These are phyloP conservation scores for Silene latifolia DNA, from an alignment of 148 eudicot genomes.

Conservation along the genomic window DNA sequence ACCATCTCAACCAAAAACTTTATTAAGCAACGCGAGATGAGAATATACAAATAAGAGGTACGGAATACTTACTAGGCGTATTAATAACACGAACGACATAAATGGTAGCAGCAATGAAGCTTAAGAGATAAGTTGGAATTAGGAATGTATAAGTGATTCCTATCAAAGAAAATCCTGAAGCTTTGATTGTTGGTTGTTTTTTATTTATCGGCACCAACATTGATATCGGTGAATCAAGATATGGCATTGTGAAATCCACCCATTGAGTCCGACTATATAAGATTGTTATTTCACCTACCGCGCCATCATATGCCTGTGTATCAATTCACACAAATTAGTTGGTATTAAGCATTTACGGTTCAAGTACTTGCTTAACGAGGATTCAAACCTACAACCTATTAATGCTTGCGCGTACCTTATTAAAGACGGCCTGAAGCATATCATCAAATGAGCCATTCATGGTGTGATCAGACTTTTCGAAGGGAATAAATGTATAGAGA, in stretches of 20 bases:
- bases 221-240: constrained; percentile 13
- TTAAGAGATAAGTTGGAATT: background rate
- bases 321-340: background rate
- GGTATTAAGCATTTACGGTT: too few relatives aligned
- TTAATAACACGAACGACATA: background rate
- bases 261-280: background rate
- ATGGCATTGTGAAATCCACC: constrained; percentile 25
- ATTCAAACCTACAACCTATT: too few relatives aligned
- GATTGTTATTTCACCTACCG: constrained; percentile 17
- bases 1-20: too few relatives aligned
- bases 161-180: too few relatives aligned
- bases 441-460: constrained; percentile 20
- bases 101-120: constrained; percentile 6
- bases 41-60: too few relatives aligned
- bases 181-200: background rate
- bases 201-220: constrained; percentile 10
- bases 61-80: too few relatives aligned
- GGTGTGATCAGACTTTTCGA: background rate
- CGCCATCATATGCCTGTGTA: constrained; percentile 17
- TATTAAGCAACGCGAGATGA: too few relatives aligned
- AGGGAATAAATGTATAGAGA: background rate
- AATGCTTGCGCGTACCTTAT: background rate
- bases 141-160: constrained; percentile 11
- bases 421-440: constrained; percentile 13
- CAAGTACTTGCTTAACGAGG: too few relatives aligned